Base-by-base conservation (phyloP, 2,329 filamentous ascomycete genomes). In the Fusarium mexicanum region DNA sequence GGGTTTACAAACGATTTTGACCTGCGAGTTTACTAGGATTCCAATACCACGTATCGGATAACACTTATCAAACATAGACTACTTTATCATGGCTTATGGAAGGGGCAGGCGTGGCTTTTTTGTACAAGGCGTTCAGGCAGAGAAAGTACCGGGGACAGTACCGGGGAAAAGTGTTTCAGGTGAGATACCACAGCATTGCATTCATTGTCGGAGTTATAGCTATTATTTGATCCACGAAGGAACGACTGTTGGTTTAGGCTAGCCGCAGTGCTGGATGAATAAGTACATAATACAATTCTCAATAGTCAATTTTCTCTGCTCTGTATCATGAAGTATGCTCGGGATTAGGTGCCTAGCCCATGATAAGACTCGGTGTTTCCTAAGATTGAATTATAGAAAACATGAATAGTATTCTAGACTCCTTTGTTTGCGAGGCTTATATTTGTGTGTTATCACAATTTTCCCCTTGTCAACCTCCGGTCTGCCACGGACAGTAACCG, bases 1-100 rank as follows among this genome's bases (percentile, higher is more conserved):
- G 91, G 91, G 0, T 93, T 93, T 76, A 85, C 79, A 5, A 90
- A 87, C 8, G 89, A 91, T 3, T 92, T 92, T 68, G 84, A 85
- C 68, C 79, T 91, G 76, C 78, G 54, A 78, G 79, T 69, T 48
- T 88, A 76, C 77, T 81, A 76, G 78, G 66, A 54, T 40, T 38
- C 43, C 22, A 58, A 64, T 63, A 62, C 54, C n/a, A 53, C 37
- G 31, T 20, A 29, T 48, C 33, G 26, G 37, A 51, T 33, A 50
- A n/a, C 24, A 31, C 41, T 40, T 50, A 53, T 35, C 46, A 50
- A 35, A 26, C 26, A 53, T 18, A n/a, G 16, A 55, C 51, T 55
- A 55, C 33, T 64, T n/a, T 33, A 69, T 53, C 62, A 61, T 67
- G 61, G 61, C 46, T 63, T 53, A 53, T 43, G 37, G 43, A 35